phyloP scores from a whole-genome alignment of 2,329 filamentous ascomycete genomes.

The Cladorrhinum sp. region DNA sequence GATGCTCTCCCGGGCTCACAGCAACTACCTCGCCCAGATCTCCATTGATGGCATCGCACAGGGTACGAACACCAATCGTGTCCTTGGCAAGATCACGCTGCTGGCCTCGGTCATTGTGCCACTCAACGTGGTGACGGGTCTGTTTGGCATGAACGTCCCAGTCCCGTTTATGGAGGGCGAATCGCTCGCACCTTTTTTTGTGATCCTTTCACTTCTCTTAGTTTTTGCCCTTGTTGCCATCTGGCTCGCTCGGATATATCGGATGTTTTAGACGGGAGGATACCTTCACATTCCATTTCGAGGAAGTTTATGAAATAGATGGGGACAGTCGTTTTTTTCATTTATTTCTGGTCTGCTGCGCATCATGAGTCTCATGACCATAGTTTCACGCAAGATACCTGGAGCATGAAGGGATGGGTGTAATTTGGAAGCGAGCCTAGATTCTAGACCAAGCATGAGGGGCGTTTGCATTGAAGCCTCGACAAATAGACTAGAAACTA shows the following conservation, averaged over 20 bases:
- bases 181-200: conserved; percentile 54
- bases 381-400: neutral
- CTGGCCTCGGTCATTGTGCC: conserved; percentile 94
- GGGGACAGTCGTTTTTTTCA: neutral
- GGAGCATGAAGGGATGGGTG: neutral
- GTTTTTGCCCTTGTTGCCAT: conserved; percentile 49
- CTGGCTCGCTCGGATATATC: conserved; percentile 39
- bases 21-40: conserved; percentile 93
- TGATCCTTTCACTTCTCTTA: conserved; percentile 52
- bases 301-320: neutral
- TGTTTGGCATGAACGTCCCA: conserved; percentile 83
- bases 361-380: neutral
- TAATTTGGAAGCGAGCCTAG: neutral
- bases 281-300: neutral
- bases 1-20: conserved; percentile 89
- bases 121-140: conserved; percentile 83
- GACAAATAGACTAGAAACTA: neutral
- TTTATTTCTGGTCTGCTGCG: neutral
- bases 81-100: conserved; percentile 92
- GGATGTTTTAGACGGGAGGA: conserved; percentile 9
- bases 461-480: neutral
- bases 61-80: conserved; percentile 82
- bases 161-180: conserved; percentile 60
- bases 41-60: conserved; percentile 88
- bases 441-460: neutral